Percentiles rank a stretch among this genome's conserved stretches.
Evolutionary conservation across 179 eudicot genomes (phyloP).

Genomic region (Sideroxylon spinosum): DNA sequence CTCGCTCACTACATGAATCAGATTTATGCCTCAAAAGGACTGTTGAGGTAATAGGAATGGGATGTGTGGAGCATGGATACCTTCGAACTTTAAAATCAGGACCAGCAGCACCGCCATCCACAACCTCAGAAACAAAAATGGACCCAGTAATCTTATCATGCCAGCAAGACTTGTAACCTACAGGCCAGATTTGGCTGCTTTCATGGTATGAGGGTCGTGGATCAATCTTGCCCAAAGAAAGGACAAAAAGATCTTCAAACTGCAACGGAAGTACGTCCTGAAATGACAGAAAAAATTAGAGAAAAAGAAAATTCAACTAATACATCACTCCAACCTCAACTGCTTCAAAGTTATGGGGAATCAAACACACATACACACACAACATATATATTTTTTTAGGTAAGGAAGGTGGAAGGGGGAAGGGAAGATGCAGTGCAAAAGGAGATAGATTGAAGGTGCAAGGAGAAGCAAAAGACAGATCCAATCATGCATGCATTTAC

Average conservation of each 20-base stretch:
- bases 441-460: background rate
- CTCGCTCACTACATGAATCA: conserved; percentile 26
- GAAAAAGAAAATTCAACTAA: conserved; percentile 10
- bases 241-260: conserved; percentile 71
- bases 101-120: conserved; percentile 79
- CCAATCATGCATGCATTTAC: conserved; percentile 30
- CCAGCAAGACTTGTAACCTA: conserved; percentile 86
- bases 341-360: background rate
- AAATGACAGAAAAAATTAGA: conserved; percentile 15
- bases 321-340: background rate
- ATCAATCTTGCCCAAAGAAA: conserved; percentile 73
- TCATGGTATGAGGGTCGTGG: conserved; percentile 65
- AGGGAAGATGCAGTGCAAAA: background rate
- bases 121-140: conserved; percentile 65
- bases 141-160: conserved; percentile 93
- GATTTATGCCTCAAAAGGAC: conserved; percentile 41
- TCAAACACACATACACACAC: background rate
- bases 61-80: conserved; percentile 56
- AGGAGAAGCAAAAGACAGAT: background rate
- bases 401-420: background rate
- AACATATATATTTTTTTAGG: background rate
- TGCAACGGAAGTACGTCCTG: conserved; percentile 83
- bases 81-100: conserved; percentile 66
- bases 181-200: conserved; percentile 69
- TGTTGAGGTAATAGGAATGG: conserved; percentile 70